phyloP scores from a whole-genome alignment of 2,329 filamentous ascomycete genomes.

The Phialophora chinensis region DNA sequence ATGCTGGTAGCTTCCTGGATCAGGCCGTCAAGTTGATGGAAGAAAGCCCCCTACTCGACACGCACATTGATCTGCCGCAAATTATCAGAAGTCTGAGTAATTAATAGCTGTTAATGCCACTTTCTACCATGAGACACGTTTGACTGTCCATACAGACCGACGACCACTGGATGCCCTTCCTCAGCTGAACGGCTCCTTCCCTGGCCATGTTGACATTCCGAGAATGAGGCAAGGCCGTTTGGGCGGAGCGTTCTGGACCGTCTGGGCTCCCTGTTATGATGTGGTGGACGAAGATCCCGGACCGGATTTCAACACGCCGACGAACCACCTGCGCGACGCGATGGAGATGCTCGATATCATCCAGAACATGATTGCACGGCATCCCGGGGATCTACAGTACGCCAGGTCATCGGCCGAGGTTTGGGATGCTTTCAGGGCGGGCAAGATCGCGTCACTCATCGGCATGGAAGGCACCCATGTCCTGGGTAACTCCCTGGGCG shows the following conservation, averaged over 20 bases:
- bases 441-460: conserved; percentile 39
- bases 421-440: conserved; percentile 23
- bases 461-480: conserved; percentile 43
- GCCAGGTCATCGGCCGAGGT: conserved; percentile 21
- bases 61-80: conserved; percentile 22
- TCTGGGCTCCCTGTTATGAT: conserved; percentile 77
- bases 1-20: background rate
- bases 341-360: conserved; percentile 30
- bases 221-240: conserved; percentile 72
- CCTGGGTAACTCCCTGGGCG: conserved; percentile 40
- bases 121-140: background rate
- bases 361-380: conserved; percentile 27
- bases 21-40: conserved; percentile 21
- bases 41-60: conserved; percentile 11
- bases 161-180: conserved; percentile 23
- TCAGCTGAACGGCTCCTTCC: conserved; percentile 65
- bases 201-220: conserved; percentile 76
- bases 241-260: conserved; percentile 90
- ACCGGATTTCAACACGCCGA: conserved; percentile 23
- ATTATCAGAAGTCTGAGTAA: conserved; percentile 17
- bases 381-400: conserved; percentile 24
- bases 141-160: conserved; percentile 11
- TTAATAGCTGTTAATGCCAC: background rate
- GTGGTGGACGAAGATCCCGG: conserved; percentile 55
- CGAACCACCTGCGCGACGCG: conserved; percentile 23